Evolutionary conservation across 495 filamentous ascomycete genomes (phyloP).

Genomic region (Extremus antarcticus): DNA sequence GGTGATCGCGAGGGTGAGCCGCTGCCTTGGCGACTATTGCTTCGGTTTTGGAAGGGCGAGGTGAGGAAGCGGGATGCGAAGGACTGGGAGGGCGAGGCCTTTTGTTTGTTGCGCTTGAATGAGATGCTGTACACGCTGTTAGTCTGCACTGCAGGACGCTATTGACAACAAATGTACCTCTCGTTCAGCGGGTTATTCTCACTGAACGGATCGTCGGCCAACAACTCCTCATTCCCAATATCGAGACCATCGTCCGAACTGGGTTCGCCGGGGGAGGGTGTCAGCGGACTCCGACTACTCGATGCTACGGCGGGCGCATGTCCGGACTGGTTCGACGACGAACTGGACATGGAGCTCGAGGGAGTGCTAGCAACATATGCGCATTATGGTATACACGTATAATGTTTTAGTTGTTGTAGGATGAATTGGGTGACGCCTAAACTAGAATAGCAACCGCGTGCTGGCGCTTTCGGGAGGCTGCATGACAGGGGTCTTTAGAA

Average conservation of each 20-base stretch:
- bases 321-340: constrained; percentile 25
- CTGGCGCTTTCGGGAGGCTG: not conserved
- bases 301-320: constrained; percentile 27
- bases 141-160: not conserved
- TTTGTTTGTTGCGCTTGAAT: constrained; percentile 76
- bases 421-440: not conserved
- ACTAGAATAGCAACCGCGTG: not conserved
- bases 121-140: constrained; percentile 41
- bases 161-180: not conserved
- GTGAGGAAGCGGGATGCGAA: constrained; percentile 42
- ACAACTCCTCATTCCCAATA: constrained; percentile 24
- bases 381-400: not conserved
- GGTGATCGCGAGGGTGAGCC: constrained; percentile 18
- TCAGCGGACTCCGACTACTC: constrained; percentile 23
- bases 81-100: constrained; percentile 39
- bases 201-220: constrained; percentile 26
- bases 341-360: constrained; percentile 27
- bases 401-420: too few species aligned
- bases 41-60: constrained; percentile 20
- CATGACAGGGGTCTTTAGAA: not conserved
- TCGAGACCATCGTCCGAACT: constrained; percentile 26
- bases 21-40: constrained; percentile 10
- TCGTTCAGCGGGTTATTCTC: too few species aligned
- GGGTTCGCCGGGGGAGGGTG: constrained; percentile 22
- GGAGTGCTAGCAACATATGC: not conserved